Conservation (phyloP, 768 basidiomycete genomes). For the Rhizopogon vulgaris region DNA sequence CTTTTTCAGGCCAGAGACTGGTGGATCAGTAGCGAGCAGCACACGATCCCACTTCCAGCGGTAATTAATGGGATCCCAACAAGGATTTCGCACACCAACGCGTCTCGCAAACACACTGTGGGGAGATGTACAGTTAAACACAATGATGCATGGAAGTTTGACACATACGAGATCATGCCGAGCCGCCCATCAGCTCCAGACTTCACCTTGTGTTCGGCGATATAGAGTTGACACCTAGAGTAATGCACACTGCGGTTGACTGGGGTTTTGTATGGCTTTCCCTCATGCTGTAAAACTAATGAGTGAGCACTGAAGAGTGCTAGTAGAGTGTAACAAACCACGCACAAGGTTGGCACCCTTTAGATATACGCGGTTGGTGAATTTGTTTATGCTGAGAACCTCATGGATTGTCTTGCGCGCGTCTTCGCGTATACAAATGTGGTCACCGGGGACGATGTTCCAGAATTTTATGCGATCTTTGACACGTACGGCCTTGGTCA, state of each 20-base stretch:
- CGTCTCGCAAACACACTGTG: conserved; percentile 80
- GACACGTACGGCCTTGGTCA: conserved; percentile 48
- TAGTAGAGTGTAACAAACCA: conserved; percentile 1
- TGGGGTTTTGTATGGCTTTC: conserved; percentile 16
- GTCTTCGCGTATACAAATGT: conserved; percentile 65
- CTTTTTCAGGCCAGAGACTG: conserved; percentile 39
- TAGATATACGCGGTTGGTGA: conserved; percentile 64
- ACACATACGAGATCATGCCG: conserved; percentile 40
- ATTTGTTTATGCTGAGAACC: conserved; percentile 67
- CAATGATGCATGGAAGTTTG: neutral
- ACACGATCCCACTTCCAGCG: conserved; percentile 71
- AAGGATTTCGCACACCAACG: conserved; percentile 51
- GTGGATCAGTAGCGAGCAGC: conserved; percentile 59
- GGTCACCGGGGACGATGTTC: conserved; percentile 86
- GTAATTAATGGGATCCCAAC: conserved; percentile 48
- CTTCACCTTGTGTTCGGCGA: conserved; percentile 61
- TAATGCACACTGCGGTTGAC: conserved; percentile 51
- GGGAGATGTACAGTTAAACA: neutral
- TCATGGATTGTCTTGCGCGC: conserved; percentile 53
- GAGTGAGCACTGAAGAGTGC: neutral
- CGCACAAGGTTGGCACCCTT: conserved; percentile 32
- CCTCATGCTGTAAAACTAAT: conserved; percentile 9
- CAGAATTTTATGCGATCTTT: conserved; percentile 76
- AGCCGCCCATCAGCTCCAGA: conserved; percentile 33
- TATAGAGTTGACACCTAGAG: conserved; percentile 71